Percentiles rank a stretch among this genome's conserved stretches.
Evolutionary conservation across 768 basidiomycete genomes (phyloP).

Genomic region (Candolleomyces aberdarensis): DNA sequence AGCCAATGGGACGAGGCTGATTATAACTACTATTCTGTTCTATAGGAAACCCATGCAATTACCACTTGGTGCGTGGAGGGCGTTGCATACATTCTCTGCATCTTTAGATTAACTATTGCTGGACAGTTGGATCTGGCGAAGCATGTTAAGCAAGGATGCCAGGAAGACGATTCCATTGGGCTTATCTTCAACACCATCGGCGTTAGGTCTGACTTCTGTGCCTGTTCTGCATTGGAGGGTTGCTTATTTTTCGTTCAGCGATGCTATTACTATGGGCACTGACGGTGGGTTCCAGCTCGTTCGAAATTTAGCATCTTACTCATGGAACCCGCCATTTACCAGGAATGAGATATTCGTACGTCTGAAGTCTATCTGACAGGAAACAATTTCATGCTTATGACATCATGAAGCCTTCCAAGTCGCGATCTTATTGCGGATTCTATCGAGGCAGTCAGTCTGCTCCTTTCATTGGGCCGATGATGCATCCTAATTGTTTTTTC

Average conservation of each 20-base stretch:
- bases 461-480: neutral
- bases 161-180: slow-evolving; percentile 76
- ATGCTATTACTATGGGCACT: slow-evolving; percentile 89
- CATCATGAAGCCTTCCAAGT: slow-evolving; percentile 62
- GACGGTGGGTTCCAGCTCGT: slow-evolving; percentile 49
- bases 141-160: slow-evolving; percentile 80
- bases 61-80: slow-evolving; percentile 57
- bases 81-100: neutral
- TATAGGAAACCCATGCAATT: slow-evolving; percentile 82
- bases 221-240: neutral
- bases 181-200: slow-evolving; percentile 85
- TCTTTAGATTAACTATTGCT: neutral
- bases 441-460: slow-evolving; percentile 66
- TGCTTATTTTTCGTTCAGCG: slow-evolving; percentile 31
- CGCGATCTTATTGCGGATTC: slow-evolving; percentile 90
- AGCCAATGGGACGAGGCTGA: neutral
- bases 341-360: slow-evolving; percentile 90
- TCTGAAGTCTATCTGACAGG: slow-evolving; percentile 8
- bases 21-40: neutral
- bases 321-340: neutral
- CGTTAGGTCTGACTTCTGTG: slow-evolving; percentile 49
- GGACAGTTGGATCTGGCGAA: slow-evolving; percentile 74
- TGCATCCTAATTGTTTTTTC: neutral
- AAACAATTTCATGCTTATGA: neutral
- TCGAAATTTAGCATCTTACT: neutral